Base-by-base conservation (phyloP, 2,329 filamentous ascomycete genomes). In the Dothideomycetes sp. region DNA sequence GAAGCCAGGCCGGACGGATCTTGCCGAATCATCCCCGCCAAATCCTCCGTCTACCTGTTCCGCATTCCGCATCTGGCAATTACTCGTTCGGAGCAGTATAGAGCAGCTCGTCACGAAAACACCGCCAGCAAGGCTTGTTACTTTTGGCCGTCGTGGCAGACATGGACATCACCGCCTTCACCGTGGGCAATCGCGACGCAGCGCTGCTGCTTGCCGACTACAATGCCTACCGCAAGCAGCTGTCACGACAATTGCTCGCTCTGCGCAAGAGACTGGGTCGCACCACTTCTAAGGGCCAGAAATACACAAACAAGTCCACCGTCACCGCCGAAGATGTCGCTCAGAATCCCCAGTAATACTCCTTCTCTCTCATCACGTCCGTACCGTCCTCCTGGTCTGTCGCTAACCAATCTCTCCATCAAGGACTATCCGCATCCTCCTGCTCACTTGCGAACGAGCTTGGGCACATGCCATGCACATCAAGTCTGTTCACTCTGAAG, bases 381-480 rank as follows among this genome's bases (percentile, higher is more conserved):
- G 13, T 19, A n/a, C 17, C 9, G 15, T 4, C 4, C 8, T 16
- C 9, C 19, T n/a, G 36, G 23, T n/a, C n/a, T n/a, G n/a, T n/a
- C n/a, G n/a, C 15, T 30, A 22, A 40, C 22, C 29, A n/a, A n/a
- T n/a, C n/a, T n/a, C n/a, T n/a, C 15, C 13, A 4, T 16, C 12
- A 52, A 93, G 85, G 62, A 84, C 80, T 63, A 75, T 80, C 34
- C 73, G 82, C 50, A 70, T 95, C n/a, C 70, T 89, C 22, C 72
- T 98, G 43, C 77, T 95, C 55, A 84, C 79, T 27, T 80, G 88
- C 46, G 91, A 98, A 67, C 77, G 91, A 49, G 85, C 88, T 37
- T 96, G 87, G 85, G 89, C 91, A 25, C 82, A 94, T 61, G 89
- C 88, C 44, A 93, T 96, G 87, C 79, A 83, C 58, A 86, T 95